Conservation (phyloP, 148 eudicot genomes). For the Rhododendron kiyosumense region DNA sequence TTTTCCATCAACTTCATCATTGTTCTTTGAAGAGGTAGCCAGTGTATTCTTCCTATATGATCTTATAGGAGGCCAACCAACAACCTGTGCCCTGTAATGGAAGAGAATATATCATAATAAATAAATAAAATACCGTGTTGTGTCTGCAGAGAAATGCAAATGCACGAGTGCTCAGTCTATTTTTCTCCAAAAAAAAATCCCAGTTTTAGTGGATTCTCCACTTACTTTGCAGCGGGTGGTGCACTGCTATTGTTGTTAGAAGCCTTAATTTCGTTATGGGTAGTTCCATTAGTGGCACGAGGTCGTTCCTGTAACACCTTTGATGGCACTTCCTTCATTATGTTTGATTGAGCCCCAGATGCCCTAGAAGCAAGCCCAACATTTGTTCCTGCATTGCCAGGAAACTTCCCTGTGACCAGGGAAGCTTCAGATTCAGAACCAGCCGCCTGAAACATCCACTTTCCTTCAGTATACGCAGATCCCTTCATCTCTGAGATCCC, state of each 20-base stretch:
- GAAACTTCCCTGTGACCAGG: constrained; percentile 39
- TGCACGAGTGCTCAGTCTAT: not conserved
- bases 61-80: constrained; percentile 93
- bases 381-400: constrained; percentile 26
- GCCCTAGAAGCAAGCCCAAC: constrained; percentile 28
- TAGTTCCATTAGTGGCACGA: constrained; percentile 14
- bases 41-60: constrained; percentile 68
- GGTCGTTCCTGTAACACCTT: constrained; percentile 43
- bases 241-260: constrained; percentile 37
- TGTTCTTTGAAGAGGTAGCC: constrained; percentile 56
- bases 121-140: not conserved
- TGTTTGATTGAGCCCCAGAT: constrained; percentile 30
- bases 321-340: constrained; percentile 28
- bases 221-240: constrained; percentile 83
- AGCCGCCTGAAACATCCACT: constrained; percentile 48
- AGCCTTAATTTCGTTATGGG: constrained; percentile 18
- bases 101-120: not conserved
- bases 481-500: constrained; percentile 34
- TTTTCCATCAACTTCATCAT: constrained; percentile 42
- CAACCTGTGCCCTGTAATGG: constrained; percentile 75
- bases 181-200: not conserved
- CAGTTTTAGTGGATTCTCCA: constrained; percentile 1
- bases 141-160: not conserved
- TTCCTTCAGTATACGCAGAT: constrained; percentile 28
- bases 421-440: constrained; percentile 36